Conservation (phyloP, 2,329 filamentous ascomycete genomes). For the Epichloe uncinata region DNA sequence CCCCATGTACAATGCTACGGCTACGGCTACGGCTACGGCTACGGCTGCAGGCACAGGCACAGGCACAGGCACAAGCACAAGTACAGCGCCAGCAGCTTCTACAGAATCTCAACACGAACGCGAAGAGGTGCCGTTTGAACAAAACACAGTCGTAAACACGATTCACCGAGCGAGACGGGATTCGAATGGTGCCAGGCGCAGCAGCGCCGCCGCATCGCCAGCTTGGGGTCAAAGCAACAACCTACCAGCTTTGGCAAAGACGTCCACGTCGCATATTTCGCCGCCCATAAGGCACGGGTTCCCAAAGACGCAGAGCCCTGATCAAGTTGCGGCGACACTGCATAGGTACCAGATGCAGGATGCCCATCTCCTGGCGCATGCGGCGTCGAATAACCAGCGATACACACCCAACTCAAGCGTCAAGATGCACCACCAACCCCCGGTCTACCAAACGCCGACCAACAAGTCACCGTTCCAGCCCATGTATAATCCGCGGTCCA, state of each 20-base stretch:
- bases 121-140: not conserved
- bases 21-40: not conserved
- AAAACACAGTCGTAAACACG: not conserved
- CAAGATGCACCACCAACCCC: slow-evolving; percentile 13
- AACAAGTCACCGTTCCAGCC: slow-evolving; percentile 18
- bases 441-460: slow-evolving; percentile 10
- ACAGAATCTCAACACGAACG: not conserved
- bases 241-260: not conserved
- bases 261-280: not conserved
- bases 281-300: not conserved
- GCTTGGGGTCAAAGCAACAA: slow-evolving; percentile 1
- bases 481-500: slow-evolving; percentile 13
- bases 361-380: slow-evolving; percentile 4
- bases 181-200: not conserved
- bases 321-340: not conserved
- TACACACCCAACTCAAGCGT: slow-evolving; percentile 12
- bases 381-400: slow-evolving; percentile 9
- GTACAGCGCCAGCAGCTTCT: not conserved
- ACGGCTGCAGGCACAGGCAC: not conserved
- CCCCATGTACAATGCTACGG: slow-evolving; percentile 7
- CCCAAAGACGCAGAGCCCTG: not conserved
- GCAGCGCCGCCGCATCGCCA: not conserved
- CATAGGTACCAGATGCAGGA: slow-evolving; percentile 5
- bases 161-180: not conserved
- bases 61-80: not conserved